Evolutionary conservation across 2,329 filamentous ascomycete species (phyloP).

Genomic region (Chrysosporium queenslandicum): DNA sequence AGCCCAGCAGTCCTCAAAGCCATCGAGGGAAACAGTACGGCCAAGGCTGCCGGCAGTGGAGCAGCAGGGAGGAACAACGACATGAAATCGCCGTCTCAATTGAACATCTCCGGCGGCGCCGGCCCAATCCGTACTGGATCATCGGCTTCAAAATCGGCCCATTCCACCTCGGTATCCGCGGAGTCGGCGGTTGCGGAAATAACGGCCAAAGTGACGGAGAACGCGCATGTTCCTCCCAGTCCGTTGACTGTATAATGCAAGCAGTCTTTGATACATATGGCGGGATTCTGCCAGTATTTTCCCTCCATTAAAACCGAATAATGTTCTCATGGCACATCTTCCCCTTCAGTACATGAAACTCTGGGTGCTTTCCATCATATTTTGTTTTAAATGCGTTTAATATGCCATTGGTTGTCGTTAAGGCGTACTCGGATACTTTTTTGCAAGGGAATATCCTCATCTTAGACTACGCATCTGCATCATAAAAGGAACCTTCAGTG

Average conservation of each 20-base stretch:
- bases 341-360: too few species aligned
- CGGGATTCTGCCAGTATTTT: too few species aligned
- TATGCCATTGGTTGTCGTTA: too few species aligned
- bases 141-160: not conserved
- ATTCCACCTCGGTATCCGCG: not conserved
- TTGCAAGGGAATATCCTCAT: not conserved
- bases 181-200: not conserved
- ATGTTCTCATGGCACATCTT: too few species aligned
- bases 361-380: too few species aligned
- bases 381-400: too few species aligned
- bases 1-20: slow-evolving; percentile 14
- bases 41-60: slow-evolving; percentile 12
- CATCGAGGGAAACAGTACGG: slow-evolving; percentile 14
- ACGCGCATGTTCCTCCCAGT: not conserved
- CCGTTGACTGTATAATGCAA: not conserved
- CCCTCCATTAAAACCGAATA: too few species aligned
- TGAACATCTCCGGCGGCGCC: not conserved
- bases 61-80: not conserved
- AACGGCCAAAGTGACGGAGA: not conserved
- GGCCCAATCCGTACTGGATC: not conserved
- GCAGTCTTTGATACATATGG: too few species aligned
- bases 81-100: not conserved
- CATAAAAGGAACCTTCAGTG: not conserved
- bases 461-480: not conserved
- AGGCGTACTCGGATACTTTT: too few species aligned